Percentiles rank a stretch among this genome's conserved stretches.
These are phyloP conservation scores for Anthostomella pinea DNA, from an alignment of 2,329 filamentous ascomycete genomes.

Conservation along the genomic window DNA sequence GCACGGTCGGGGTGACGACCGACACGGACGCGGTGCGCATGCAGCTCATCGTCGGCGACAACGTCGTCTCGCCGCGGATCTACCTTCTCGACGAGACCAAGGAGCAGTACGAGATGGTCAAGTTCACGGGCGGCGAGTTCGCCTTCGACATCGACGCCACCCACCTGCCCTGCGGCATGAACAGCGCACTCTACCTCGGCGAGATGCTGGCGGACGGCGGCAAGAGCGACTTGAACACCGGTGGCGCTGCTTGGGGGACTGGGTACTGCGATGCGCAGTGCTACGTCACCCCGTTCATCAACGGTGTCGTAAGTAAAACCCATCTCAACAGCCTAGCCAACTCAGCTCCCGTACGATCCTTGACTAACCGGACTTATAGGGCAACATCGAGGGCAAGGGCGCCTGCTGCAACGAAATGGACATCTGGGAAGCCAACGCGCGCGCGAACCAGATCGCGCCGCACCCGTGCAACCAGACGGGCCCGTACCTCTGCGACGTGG, in stretches of 20 bases:
- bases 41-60: slow-evolving; percentile 30
- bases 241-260: slow-evolving; percentile 36
- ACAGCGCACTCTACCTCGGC: slow-evolving; percentile 61
- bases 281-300: slow-evolving; percentile 35
- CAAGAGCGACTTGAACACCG: slow-evolving; percentile 39
- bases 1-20: slow-evolving; percentile 30
- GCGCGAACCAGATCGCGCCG: slow-evolving; percentile 34
- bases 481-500: slow-evolving; percentile 29
- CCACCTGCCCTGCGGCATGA: slow-evolving; percentile 59
- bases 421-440: slow-evolving; percentile 38
- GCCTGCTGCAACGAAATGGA: slow-evolving; percentile 40
- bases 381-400: slow-evolving; percentile 34
- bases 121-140: slow-evolving; percentile 59
- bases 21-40: slow-evolving; percentile 38
- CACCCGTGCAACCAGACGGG: slow-evolving; percentile 35
- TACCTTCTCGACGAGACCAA: slow-evolving; percentile 56
- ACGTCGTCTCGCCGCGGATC: slow-evolving; percentile 42
- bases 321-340: neutral
- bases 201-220: slow-evolving; percentile 60
- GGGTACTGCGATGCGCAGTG: slow-evolving; percentile 40
- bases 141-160: slow-evolving; percentile 64
- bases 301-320: slow-evolving; percentile 33
- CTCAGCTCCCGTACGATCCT: neutral
- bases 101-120: slow-evolving; percentile 56
- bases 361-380: slow-evolving; percentile 32